Percentiles rank a stretch among this genome's conserved stretches.
Evolutionary conservation across 2,329 filamentous ascomycete species (phyloP).

Genomic region (Thermothelomyces thermophilus): DNA sequence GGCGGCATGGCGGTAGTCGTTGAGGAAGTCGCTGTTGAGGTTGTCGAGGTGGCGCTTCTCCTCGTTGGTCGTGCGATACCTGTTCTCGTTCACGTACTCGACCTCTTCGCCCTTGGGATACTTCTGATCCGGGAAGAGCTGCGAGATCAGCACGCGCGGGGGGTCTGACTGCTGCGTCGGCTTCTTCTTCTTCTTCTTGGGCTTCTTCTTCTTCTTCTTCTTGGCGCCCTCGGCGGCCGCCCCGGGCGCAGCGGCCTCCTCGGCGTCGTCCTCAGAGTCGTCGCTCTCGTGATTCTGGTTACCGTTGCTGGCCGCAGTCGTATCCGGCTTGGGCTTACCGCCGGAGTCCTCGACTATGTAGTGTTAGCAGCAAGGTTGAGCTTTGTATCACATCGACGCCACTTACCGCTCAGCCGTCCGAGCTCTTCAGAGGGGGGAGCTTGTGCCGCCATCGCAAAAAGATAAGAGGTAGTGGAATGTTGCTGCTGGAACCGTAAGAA

Average conservation of each 20-base stretch:
- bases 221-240: conserved; percentile 44
- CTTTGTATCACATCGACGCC: background rate
- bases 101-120: conserved; percentile 75
- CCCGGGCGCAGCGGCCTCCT: conserved; percentile 35
- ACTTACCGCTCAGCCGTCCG: conserved; percentile 36
- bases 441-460: conserved; percentile 40
- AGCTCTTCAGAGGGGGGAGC: conserved; percentile 36
- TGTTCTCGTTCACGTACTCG: conserved; percentile 71
- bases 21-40: conserved; percentile 69
- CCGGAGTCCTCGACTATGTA: conserved; percentile 35
- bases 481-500: background rate
- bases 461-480: too few species aligned
- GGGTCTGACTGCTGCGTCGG: conserved; percentile 70
- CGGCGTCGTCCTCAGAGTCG: conserved; percentile 46
- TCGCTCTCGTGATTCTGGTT: conserved; percentile 39
- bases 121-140: conserved; percentile 63
- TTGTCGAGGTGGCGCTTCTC: conserved; percentile 80
- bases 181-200: conserved; percentile 61
- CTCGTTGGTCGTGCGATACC: conserved; percentile 72
- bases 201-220: conserved; percentile 78
- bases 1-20: conserved; percentile 70
- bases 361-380: background rate
- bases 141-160: conserved; percentile 65
- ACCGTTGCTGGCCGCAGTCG: conserved; percentile 33
- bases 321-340: conserved; percentile 34